Base-by-base conservation (phyloP, 305 asterid genomes). In the Fraxinus latifolia region DNA sequence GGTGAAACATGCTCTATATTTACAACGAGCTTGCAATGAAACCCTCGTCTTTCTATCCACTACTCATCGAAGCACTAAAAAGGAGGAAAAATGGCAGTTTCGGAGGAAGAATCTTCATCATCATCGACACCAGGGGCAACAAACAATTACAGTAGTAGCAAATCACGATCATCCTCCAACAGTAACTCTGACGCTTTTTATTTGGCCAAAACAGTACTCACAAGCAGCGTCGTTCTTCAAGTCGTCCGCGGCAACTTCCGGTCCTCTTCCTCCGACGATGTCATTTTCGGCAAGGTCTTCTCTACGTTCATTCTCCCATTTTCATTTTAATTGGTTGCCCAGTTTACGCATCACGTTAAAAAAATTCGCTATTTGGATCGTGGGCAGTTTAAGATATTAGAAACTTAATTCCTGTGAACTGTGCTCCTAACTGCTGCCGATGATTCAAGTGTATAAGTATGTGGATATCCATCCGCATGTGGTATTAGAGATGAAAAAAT, bases 271-370 rank as follows among this genome's bases (percentile, higher is more conserved):
- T 89, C 97, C 0, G 77, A 87, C 84, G 99, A 96, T 82, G 92
- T 94, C 84, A 97, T 96, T 29, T 91, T 96, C 71, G 99, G 95
- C 81, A 96, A 96, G 99, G 99, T 93, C 31, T 75, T 11, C 17
- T 81, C 21, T 47, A 15, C 70, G 29, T 78, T 67, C 42, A 70
- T 31, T 12, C 37, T 17, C 0, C 7, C 50, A 0, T 44, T 32
- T 23, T 31, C 58, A 7, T 47, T 71, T 33, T 29, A 55, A 47
- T 82, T 39, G 6, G 27, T 58, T 80, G 58, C 50, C 21, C 19
- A 17, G 29, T 12, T 23, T 9, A 70, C 75, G 8, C 37, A 29
- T 68, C 6, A 14, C 39, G 17, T 29, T 27, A 68, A 14, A 27
- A 11, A 67, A 68, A 11, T 0, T 68, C 21, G n/a, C 73, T 12